A percentile compares a stretch with the other conserved stretches of the same genome.
These are phyloP conservation scores for Echeveria elegans DNA, from an alignment of 164 flowering plant species.

Conservation along the genomic window DNA sequence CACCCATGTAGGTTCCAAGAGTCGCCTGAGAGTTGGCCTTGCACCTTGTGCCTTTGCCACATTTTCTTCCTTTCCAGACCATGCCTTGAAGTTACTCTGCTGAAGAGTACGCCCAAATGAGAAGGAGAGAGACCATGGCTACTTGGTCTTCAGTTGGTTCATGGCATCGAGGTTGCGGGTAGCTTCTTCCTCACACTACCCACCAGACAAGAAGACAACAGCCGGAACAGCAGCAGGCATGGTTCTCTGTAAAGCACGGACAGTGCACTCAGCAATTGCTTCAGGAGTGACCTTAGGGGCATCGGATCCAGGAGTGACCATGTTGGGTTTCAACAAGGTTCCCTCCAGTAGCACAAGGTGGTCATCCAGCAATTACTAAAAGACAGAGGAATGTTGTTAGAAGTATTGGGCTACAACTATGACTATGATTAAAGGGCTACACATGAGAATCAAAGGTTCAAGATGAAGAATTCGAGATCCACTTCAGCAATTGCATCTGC, in stretches of 20 bases:
- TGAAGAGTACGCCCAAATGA: constrained; percentile 74
- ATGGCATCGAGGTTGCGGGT: constrained; percentile 61
- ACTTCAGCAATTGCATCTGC: too few species aligned
- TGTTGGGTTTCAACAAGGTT: not conserved
- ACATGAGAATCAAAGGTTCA: too few species aligned
- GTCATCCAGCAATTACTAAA: constrained; percentile 70
- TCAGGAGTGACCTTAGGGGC: not conserved
- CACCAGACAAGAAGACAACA: constrained; percentile 23
- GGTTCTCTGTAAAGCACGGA: not conserved
- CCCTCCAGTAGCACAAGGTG: constrained; percentile 70
- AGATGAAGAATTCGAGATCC: too few species aligned
- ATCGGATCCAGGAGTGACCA: constrained; percentile 3
- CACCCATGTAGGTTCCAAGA: constrained; percentile 65
- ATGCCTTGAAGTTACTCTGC: constrained; percentile 72
- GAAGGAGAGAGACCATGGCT: constrained; percentile 72
- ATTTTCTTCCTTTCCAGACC: constrained; percentile 68
- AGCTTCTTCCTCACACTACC: constrained; percentile 80
- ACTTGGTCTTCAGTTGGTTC: constrained; percentile 61
- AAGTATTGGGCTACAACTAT: too few species aligned
- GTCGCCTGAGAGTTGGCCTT: constrained; percentile 83
- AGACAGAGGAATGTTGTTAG: too few species aligned
- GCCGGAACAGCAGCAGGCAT: not conserved
- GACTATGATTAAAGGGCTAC: too few species aligned
- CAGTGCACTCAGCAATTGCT: not conserved
- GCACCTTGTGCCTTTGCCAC: constrained; percentile 47